Conservation (phyloP, 495 filamentous ascomycete species). For the Chaetomium fimeti region DNA sequence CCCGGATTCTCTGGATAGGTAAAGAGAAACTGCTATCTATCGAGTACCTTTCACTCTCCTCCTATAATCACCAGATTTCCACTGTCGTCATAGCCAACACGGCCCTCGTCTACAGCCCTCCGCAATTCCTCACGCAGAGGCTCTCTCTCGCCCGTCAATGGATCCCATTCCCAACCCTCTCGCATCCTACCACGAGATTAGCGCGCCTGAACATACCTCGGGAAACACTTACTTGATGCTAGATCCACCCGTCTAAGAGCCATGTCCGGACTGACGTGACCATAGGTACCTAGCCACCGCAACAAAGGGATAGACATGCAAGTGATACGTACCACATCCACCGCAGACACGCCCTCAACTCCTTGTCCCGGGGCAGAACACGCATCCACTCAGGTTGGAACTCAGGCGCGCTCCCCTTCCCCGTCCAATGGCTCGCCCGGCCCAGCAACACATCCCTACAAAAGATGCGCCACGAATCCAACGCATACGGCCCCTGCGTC, state of each 20-base stretch:
- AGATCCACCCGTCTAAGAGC: background rate
- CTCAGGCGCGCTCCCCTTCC: conserved; percentile 39
- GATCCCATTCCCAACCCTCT: conserved; percentile 82
- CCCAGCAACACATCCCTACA: conserved; percentile 76
- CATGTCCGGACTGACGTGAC: background rate
- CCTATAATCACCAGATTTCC: conserved; percentile 48
- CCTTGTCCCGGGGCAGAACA: conserved; percentile 83
- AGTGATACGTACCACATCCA: conserved; percentile 77
- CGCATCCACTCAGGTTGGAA: conserved; percentile 81
- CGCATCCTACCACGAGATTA: conserved; percentile 40
- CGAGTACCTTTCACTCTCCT: background rate
- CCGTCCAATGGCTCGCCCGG: conserved; percentile 60
- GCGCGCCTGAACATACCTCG: background rate
- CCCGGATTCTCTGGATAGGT: background rate
- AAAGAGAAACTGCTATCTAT: background rate
- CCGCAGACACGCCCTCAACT: conserved; percentile 76
- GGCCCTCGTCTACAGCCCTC: conserved; percentile 57
- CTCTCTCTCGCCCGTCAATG: conserved; percentile 61
- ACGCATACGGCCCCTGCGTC: conserved; percentile 81
- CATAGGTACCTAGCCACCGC: background rate
- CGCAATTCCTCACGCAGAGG: conserved; percentile 56
- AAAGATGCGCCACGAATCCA: conserved; percentile 94
- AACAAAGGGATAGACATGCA: background rate
- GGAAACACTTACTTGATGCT: background rate
- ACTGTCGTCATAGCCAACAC: conserved; percentile 61